Percentiles rank a stretch among this genome's conserved stretches.
phyloP scores from a whole-genome alignment of 2,329 filamentous ascomycete genomes.

The Didymella lethalis region DNA sequence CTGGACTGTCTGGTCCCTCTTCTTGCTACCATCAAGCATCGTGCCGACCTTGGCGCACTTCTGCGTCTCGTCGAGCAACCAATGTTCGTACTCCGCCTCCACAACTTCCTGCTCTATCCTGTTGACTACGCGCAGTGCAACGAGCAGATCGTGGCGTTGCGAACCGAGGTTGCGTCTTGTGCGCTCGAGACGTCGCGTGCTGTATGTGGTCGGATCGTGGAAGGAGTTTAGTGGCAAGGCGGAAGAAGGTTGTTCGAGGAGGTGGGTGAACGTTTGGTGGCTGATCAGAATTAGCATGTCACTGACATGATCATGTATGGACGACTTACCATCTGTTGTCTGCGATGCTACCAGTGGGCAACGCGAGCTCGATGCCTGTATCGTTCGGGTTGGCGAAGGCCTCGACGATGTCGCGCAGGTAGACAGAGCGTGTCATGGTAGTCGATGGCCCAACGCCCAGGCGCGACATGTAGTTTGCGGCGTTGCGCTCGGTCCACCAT shows the following conservation, averaged over 20 bases:
- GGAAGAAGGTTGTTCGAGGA: constrained; percentile 39
- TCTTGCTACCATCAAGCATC: constrained; percentile 54
- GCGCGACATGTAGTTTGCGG: constrained; percentile 79
- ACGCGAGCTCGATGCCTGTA: constrained; percentile 34
- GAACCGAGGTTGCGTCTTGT: constrained; percentile 83
- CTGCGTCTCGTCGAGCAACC: constrained; percentile 79
- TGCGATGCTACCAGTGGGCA: constrained; percentile 23
- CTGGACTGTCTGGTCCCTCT: constrained; percentile 56
- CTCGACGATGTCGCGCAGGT: constrained; percentile 80
- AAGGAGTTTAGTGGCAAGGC: constrained; percentile 19
- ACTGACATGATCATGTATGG: neutral
- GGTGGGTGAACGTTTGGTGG: constrained; percentile 49
- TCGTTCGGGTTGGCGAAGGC: constrained; percentile 56
- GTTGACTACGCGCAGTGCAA: constrained; percentile 90
- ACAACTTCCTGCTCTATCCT: constrained; percentile 86
- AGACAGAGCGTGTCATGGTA: constrained; percentile 85
- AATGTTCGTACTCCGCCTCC: constrained; percentile 90
- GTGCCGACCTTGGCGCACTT: constrained; percentile 72
- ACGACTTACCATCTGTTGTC: constrained; percentile 42
- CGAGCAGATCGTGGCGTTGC: constrained; percentile 88
- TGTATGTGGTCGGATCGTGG: constrained; percentile 38
- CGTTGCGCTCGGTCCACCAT: constrained; percentile 88
- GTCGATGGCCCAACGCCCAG: constrained; percentile 81
- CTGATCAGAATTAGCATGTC: constrained; percentile 30
- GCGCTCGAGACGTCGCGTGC: constrained; percentile 68